Evolutionary conservation across 2,329 filamentous ascomycete genomes (phyloP), one percentile per base, ranked within the genome.

Genomic region (Beauveria varroae): DNA sequence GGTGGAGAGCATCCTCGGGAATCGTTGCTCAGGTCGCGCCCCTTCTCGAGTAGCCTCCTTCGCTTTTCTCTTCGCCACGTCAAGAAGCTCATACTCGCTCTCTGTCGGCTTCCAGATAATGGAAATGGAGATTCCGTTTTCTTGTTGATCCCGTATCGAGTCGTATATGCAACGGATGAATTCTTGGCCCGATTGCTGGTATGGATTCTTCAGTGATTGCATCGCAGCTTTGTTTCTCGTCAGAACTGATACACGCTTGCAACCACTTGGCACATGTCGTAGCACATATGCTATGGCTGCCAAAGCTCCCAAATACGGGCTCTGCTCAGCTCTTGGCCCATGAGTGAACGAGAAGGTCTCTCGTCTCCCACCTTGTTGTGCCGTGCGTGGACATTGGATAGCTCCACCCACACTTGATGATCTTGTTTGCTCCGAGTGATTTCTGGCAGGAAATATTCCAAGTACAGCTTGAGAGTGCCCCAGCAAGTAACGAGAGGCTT

Each of bases 101-200:
- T 24, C 24, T 24, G 24, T 4, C 24, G 61, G 64, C 26, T 64
- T 56, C 64, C 56, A 64, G 22, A 59, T 43, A 26, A 62, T 28
- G 4, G 4, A 41, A 24, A 40, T 53, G 51, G 20, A 40, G n/a
- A 53, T 14, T 40, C 20, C n/a, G 9, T 40, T 53, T 22, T 53
- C 51, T 40, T 40, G 22, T 6, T 47, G 10, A 47, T 47, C 44
- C 44, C 10, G 22, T 26, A 64, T 62, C 5, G 51, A 65, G 43
- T 65, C 60, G 51, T 67, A 67, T 49, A 65, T 65, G 44, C 54
- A 61, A n/a, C 60, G 30, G 56, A 65, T 57, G 58, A 64, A 65
- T 59, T 65, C 64, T 66, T 66, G 62, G 34, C 65, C 64, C 5
- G 65, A 67, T 43, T 67, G 64, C 34, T 67, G 57, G 37, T 57